A percentile compares a stretch with the other conserved stretches of the same genome.
phyloP scores from a whole-genome alignment of 108 stramenopile species.

The Cyclotella baltica region DNA sequence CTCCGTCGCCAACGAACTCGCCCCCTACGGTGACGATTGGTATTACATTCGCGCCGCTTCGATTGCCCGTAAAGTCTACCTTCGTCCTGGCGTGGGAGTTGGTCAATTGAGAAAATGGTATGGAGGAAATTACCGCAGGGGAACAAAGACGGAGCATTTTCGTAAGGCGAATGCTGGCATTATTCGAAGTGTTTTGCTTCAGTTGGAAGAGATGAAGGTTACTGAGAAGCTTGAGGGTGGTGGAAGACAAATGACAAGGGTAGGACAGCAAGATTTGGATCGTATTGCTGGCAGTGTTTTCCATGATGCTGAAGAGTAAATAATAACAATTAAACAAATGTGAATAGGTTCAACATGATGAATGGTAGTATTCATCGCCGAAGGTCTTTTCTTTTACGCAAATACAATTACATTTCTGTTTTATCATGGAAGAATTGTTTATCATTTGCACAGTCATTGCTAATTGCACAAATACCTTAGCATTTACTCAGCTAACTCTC shows the following conservation, averaged over 20 bases:
- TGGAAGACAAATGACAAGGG: constrained; percentile 90
- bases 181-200: constrained; percentile 94
- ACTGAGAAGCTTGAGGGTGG: constrained; percentile 88
- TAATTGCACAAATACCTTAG: too few relatives aligned
- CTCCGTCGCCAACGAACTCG: constrained; percentile 96
- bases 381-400: too few relatives aligned
- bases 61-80: constrained; percentile 98
- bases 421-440: too few relatives aligned
- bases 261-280: constrained; percentile 99
- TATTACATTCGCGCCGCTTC: constrained; percentile 99
- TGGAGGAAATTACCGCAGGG: constrained; percentile 93
- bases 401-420: too few relatives aligned
- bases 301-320: constrained; percentile 73
- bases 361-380: background rate
- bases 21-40: constrained; percentile 99
- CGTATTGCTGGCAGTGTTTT: constrained; percentile 96
- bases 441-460: too few relatives aligned
- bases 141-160: constrained; percentile 93
- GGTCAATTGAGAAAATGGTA: constrained; percentile 97
- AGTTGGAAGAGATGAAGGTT: constrained; percentile 96
- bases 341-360: background rate
- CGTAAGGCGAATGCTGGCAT: constrained; percentile 92
- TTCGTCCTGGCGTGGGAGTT: constrained; percentile 96
- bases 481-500: too few relatives aligned
- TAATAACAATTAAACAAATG: background rate